Percentiles rank a stretch among this genome's conserved stretches.
phyloP scores from a whole-genome alignment of 1,284 basidiomycete species.

The Rhizoctonia solani region DNA sequence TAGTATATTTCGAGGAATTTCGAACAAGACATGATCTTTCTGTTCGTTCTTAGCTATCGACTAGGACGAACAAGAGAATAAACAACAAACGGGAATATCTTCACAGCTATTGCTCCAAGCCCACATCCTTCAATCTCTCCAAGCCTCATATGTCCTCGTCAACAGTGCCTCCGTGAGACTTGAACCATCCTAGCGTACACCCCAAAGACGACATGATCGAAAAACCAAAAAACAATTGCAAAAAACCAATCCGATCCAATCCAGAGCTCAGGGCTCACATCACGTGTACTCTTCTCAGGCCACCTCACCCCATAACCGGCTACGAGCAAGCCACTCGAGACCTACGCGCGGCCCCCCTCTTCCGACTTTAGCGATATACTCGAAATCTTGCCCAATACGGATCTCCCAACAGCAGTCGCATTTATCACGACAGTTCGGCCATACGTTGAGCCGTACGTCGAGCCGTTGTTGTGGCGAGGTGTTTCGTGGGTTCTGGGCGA shows the following conservation, averaged over 20 bases:
- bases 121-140: slow-evolving; percentile 10
- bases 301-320: too few relatives aligned
- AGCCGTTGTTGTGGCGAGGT: slow-evolving; percentile 25
- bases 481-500: slow-evolving; percentile 16
- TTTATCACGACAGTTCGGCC: slow-evolving; percentile 29
- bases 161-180: background rate
- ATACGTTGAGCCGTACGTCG: slow-evolving; percentile 31
- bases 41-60: too few relatives aligned
- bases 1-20: slow-evolving; percentile 76
- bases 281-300: background rate
- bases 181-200: too few relatives aligned
- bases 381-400: background rate
- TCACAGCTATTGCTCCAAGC: slow-evolving; percentile 16
- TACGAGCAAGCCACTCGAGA: background rate
- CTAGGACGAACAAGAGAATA: too few relatives aligned
- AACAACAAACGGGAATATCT: slow-evolving; percentile 25
- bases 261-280: too few relatives aligned
- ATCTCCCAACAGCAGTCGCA: slow-evolving; percentile 17
- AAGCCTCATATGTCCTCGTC: slow-evolving; percentile 23
- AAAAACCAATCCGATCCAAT: too few relatives aligned
- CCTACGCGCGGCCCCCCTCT: background rate
- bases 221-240: background rate
- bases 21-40: slow-evolving; percentile 78
- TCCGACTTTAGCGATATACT: background rate
- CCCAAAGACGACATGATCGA: background rate